Percentiles rank a stretch among this genome's conserved stretches.
Evolutionary conservation across 2,329 filamentous ascomycete species (phyloP).

Genomic region (Colletotrichum agaves): DNA sequence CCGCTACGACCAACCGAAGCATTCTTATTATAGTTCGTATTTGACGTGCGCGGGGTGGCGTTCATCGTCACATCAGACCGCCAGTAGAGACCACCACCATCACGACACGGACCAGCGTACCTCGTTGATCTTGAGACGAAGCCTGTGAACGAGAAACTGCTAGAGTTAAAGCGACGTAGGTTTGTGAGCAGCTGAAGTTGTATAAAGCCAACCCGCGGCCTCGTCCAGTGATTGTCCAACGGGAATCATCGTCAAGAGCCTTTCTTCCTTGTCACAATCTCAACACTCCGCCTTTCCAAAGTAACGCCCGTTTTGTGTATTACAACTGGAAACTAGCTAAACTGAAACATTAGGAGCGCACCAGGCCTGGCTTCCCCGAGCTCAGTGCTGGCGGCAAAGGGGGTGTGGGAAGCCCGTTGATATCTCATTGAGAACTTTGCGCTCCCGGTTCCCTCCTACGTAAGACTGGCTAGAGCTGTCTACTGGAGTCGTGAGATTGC

Average conservation of each 20-base stretch:
- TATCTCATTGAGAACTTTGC: conserved; percentile 59
- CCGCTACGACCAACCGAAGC: not conserved
- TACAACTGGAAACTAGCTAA: not conserved
- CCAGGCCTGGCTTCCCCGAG: conserved; percentile 58
- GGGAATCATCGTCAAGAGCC: not conserved
- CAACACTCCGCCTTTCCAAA: conserved; percentile 51
- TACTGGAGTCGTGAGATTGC: not conserved
- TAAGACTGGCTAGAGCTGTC: conserved; percentile 40
- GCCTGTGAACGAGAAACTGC: not conserved
- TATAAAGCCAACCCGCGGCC: not conserved
- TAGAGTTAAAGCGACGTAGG: not conserved
- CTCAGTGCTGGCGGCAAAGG: conserved; percentile 56
- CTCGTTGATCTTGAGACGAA: not conserved
- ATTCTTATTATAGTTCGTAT: conserved; percentile 8
- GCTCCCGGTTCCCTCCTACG: conserved; percentile 58
- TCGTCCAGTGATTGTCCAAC: not conserved
- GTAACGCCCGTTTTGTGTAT: conserved; percentile 36
- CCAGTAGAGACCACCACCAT: not conserved
- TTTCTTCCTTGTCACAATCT: not conserved
- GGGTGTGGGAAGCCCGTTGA: conserved; percentile 54
- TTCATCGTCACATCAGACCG: conserved; percentile 16
- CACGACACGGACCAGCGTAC: not conserved
- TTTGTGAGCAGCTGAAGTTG: not conserved
- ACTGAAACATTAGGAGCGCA: conserved; percentile 46
- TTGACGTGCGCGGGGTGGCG: not conserved